Percentiles rank a stretch among this genome's conserved stretches.
These are phyloP conservation scores for Auriscalpium vulgare DNA, from an alignment of 768 basidiomycete genomes.

Conservation along the genomic window DNA sequence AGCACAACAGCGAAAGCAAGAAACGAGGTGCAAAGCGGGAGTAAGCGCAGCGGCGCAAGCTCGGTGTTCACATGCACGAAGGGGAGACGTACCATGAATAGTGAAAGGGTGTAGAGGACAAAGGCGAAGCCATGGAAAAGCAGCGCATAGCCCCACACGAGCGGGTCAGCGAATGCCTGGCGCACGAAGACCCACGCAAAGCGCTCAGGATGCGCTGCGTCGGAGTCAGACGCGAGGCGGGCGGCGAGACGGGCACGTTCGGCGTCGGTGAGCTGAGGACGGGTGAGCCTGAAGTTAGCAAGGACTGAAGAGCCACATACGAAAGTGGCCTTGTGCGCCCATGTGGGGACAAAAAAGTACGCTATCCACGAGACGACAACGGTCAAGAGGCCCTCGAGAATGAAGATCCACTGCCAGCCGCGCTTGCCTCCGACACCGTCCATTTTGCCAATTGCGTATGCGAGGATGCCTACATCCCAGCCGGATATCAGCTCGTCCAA, in stretches of 20 bases:
- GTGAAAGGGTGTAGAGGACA: conserved; percentile 47
- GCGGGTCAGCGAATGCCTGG: conserved; percentile 48
- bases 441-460: conserved; percentile 53
- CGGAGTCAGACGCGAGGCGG: conserved; percentile 44
- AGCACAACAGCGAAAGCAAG: too few species aligned
- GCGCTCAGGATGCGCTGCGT: conserved; percentile 42
- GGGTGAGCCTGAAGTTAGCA: neutral
- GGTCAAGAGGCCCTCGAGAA: conserved; percentile 48
- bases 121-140: conserved; percentile 58
- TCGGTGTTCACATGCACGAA: neutral
- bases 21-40: too few species aligned
- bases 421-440: conserved; percentile 49
- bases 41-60: too few species aligned
- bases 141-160: conserved; percentile 53
- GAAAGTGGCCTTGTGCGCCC: conserved; percentile 50
- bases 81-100: conserved; percentile 40
- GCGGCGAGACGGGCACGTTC: conserved; percentile 44
- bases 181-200: conserved; percentile 52
- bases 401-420: conserved; percentile 64
- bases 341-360: conserved; percentile 51
- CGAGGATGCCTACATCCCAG: conserved; percentile 39
- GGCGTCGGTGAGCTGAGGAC: conserved; percentile 37
- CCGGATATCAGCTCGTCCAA: neutral
- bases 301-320: conserved; percentile 24
- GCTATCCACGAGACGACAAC: conserved; percentile 36